These are phyloP conservation scores for Mycena chlorophos DNA, from an alignment of 768 basidiomycete species.

Conservation along the genomic window DNA sequence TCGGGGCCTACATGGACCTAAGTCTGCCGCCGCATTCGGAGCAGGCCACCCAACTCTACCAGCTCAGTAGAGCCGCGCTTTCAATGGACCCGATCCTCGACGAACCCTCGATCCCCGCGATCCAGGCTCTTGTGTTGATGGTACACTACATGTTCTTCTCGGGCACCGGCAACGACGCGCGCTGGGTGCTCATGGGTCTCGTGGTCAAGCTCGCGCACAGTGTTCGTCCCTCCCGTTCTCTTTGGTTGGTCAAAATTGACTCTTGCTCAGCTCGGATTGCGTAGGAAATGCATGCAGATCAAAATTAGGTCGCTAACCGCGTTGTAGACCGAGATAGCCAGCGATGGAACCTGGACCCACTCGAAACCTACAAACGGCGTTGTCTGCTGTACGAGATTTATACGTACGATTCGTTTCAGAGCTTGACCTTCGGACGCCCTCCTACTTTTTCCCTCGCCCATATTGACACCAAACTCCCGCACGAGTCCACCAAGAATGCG, in stretches of 20 bases:
- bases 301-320: conserved; percentile 5
- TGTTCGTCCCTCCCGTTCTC: conserved; percentile 38
- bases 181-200: conserved; percentile 73
- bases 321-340: conserved; percentile 64
- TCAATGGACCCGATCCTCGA: conserved; percentile 65
- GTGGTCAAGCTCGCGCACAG: conserved; percentile 70
- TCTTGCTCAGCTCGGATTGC: conserved; percentile 56
- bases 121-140: conserved; percentile 50
- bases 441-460: conserved; percentile 62
- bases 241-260: conserved; percentile 18
- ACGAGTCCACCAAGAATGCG: conserved; percentile 44
- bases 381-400: conserved; percentile 65
- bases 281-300: conserved; percentile 43
- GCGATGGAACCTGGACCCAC: conserved; percentile 58
- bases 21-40: conserved; percentile 55
- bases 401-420: conserved; percentile 68
- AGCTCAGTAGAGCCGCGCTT: conserved; percentile 58
- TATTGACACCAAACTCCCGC: conserved; percentile 55
- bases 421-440: conserved; percentile 69
- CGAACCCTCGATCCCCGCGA: conserved; percentile 59
- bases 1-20: conserved; percentile 64
- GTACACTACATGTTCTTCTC: conserved; percentile 48
- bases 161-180: conserved; percentile 53
- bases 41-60: conserved; percentile 57
- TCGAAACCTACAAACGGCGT: conserved; percentile 59